phyloP scores from a whole-genome alignment of 225 moss, liverwort and hornwort genomes.

The Climacium dendroides region DNA sequence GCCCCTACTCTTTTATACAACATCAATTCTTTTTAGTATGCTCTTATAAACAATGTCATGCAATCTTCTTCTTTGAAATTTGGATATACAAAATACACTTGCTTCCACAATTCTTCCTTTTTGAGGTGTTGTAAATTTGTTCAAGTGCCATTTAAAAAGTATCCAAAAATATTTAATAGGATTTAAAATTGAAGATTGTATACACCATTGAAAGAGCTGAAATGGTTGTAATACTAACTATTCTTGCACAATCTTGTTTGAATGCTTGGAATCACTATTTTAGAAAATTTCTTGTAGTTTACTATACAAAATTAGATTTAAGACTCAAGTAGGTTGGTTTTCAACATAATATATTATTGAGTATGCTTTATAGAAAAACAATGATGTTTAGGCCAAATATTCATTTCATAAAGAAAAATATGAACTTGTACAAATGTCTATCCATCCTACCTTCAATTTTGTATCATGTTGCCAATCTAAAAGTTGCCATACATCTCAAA shows the following conservation, averaged over 20 bases:
- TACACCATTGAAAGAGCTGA: not conserved
- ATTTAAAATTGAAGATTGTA: not conserved
- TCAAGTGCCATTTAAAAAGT: not conserved
- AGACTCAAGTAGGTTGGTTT: no score
- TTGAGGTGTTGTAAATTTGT: not conserved
- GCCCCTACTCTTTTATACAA: not conserved
- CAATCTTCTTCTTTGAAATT: not conserved
- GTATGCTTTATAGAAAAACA: no score
- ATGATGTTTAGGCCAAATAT: no score
- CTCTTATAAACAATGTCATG: fast-evolving
- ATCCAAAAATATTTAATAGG: no score
- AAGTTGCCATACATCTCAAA: not conserved
- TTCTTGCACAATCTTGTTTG: no score
- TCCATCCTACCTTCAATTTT: not conserved
- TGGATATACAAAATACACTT: fast-evolving
- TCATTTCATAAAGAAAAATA: no score
- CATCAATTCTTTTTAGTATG: not conserved
- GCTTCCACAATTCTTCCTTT: not conserved
- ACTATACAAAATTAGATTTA: no score
- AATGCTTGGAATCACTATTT: no score
- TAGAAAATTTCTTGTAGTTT: no score
- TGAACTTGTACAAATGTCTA: no score
- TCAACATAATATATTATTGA: no score
- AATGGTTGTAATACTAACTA: not conserved
- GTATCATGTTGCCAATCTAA: not conserved